Evolutionary conservation across 2,329 filamentous ascomycete species (phyloP), one percentile per base, ranked within the genome.

Genomic region (Geosmithia putterillii): DNA sequence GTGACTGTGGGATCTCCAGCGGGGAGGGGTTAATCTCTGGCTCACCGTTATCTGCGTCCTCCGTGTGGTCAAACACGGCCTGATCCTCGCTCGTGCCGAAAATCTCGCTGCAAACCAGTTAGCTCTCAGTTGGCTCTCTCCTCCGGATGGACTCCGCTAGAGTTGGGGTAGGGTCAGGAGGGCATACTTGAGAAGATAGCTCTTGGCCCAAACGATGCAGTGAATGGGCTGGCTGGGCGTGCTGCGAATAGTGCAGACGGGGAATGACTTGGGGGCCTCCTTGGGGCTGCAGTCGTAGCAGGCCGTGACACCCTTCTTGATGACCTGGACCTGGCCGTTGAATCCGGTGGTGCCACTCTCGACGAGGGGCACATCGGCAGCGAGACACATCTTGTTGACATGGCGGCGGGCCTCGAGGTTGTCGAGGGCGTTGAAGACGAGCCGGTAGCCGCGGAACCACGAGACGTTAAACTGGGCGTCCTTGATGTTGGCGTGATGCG

Each of bases 141-240:
- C 28, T 7, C 28, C 9, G 35, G n/a, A n/a, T n/a, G n/a, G n/a
- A n/a, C n/a, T n/a, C n/a, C n/a, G n/a, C n/a, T n/a, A n/a, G n/a
- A n/a, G n/a, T n/a, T n/a, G n/a, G n/a, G n/a, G n/a, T n/a, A n/a
- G n/a, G n/a, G n/a, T n/a, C n/a, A n/a, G n/a, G n/a, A n/a, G 18
- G 4, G 68, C 71, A 20, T 54, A 66, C 63, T 87, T 92, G 47
- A 98, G 76, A 8, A 98, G 73, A 60, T 96, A 98, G 59, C 88
- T 95, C 66, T 96, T 98, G 18, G 78, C 90, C 92, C 92, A 98
- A 2, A 98, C 90, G 48, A 98, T 98, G 66, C 92, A 96, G 64
- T 98, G 92, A 38, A 98, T 96, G 1, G 90, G 86, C 55, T 96
- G 90, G 50, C 85, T 94, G 0, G 92, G 92, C 0, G 89, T 98